Evolutionary conservation across 2,329 filamentous ascomycete species (phyloP).

Genomic region (Boeremia exigua): DNA sequence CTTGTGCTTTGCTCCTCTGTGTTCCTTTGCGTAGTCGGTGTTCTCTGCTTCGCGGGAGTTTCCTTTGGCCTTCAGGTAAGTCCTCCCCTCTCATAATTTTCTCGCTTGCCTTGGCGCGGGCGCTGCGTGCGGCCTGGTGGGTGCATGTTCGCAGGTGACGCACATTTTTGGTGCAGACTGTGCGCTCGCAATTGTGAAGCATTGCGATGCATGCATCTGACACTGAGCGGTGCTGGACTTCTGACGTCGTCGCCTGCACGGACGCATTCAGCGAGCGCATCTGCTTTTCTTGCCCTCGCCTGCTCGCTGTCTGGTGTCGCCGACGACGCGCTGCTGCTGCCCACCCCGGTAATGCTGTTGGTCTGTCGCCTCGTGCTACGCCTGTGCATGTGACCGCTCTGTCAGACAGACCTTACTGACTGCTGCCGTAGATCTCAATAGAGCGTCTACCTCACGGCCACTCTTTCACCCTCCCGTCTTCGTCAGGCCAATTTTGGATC

Average conservation of each 20-base stretch:
- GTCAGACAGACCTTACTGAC: slow-evolving; percentile 35
- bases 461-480: slow-evolving; percentile 36
- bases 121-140: slow-evolving; percentile 12
- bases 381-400: slow-evolving; percentile 36
- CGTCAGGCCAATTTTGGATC: slow-evolving; percentile 29
- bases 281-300: slow-evolving; percentile 7
- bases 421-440: slow-evolving; percentile 17
- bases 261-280: slow-evolving; percentile 14
- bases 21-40: slow-evolving; percentile 43
- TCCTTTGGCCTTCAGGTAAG: slow-evolving; percentile 21
- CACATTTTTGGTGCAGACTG: slow-evolving; percentile 18
- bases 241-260: slow-evolving; percentile 33
- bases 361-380: slow-evolving; percentile 36
- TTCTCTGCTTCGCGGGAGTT: slow-evolving; percentile 28
- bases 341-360: slow-evolving; percentile 3
- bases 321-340: slow-evolving; percentile 13
- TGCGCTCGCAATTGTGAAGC: slow-evolving; percentile 11
- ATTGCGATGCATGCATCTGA: slow-evolving; percentile 16
- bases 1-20: slow-evolving; percentile 20
- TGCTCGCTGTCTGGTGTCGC: slow-evolving; percentile 1
- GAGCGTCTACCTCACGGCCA: slow-evolving; percentile 34
- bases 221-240: slow-evolving; percentile 12
- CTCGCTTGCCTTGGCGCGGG: slow-evolving; percentile 31
- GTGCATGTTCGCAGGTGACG: slow-evolving; percentile 15
- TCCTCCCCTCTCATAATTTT: slow-evolving; percentile 30